Evolutionary conservation across 1,139 yeast species (phyloP), one percentile per base, ranked within the genome.

Genomic region (Magnusiomyces magnusii): DNA sequence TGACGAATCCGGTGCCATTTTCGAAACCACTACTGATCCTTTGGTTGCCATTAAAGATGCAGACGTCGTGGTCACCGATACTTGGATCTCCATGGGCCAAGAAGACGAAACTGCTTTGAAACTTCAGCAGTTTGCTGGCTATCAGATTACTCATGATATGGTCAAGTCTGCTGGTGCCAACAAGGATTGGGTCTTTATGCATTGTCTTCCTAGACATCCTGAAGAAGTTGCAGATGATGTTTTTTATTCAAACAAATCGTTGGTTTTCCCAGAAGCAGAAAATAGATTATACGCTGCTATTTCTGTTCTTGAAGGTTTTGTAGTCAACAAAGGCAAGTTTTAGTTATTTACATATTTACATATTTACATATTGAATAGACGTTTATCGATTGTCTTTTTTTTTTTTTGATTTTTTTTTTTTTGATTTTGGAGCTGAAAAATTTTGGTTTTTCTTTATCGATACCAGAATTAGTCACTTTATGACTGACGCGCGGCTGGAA

Each of bases 81-180:
- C 99, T 2, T 93, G 96, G 85, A 84, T 93, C 44, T 92, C 98
- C 0, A 93, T 93, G 99, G 99, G 99, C 61, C 93, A 93, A 76
- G 99, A 93, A 73, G 75, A 80, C 7, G 93, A 92, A 72, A 87
- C 84, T 66, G 78, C 72, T 53, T 77, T 79, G 61, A 88, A 92
- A 64, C 76, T 93, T 67, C 78, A 84, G 69, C 93, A 90, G 74
- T 93, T 93, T 71, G 80, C 78, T 7, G 96, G 96, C 1, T 93
- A 85, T 78, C 97, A 90, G 75, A 86, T 93, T 62, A 85, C 91
- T 44, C 73, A 77, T 39, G 84, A 83, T 47, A 78, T 92, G 78
- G 82, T 87, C 31, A 60, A 68, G 7, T 78, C 81, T 10, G 93
- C 56, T 27, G 58, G 60, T 19, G 60, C 62, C 10, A 53, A 53